Evolutionary conservation across 345 rosid species (phyloP), one percentile per base, ranked within the genome.

Genomic region (Hibiscus mutabilis): DNA sequence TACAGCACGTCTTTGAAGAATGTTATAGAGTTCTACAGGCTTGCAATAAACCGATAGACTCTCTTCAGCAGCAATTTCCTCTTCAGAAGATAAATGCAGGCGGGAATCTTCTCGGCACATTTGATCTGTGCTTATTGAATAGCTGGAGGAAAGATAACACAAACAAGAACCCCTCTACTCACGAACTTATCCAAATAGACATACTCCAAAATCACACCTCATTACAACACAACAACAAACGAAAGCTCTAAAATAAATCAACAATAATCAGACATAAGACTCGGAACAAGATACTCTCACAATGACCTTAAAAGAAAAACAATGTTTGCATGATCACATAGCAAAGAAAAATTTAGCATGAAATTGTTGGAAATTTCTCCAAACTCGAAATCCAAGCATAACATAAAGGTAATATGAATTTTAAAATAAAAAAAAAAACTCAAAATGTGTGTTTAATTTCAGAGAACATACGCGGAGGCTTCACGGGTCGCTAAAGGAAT

Each of bases 1-100:
- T n/a, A 79, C 46, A 15, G 93, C 84, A 21, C 98, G 97, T 8
- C 99, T 91, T 72, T 92, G 98, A 71, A 96, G 89, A 71, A 91
- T 91, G 74, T 92, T 96, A 84, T 92, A 92, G 75, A 96, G 89
- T 70, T 96, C 99, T 9, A 96, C 98, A 77, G 98, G 98, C 82
- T 92, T 92, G 96, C 99, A 96, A 79, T 91, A 96, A 33, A 79
- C 70, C 1, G 87, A 80, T 21, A 91, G 81, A 77, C 97, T 90
- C 81, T 91, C 99, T 69, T 91, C 98, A 51, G 99, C 97, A 19
- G 91, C 95, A 77, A 78, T 79, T 82, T 91, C 90, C 79, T 96
- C 97, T 75, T 96, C 98, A 21, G 87, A 87, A 18, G 97, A 87
- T 77, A 91, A 81, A 86, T 70, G 92, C 84, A 78, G 31, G 72